Base-by-base conservation (phyloP, 1,139 yeast species). In the Kazachstania sp. region DNA sequence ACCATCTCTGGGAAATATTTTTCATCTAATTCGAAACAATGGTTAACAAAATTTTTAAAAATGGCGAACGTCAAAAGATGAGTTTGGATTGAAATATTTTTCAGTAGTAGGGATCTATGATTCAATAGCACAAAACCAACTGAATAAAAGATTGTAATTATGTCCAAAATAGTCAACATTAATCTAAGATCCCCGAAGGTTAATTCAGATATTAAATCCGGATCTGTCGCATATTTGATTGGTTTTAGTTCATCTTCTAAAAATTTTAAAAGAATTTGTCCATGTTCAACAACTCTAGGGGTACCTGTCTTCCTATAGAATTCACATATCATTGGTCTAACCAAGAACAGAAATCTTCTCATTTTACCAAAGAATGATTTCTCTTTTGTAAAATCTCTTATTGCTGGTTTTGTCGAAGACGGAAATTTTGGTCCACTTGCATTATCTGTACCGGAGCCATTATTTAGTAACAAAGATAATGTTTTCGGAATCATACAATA, bases 231-330 rank as follows among this genome's bases (percentile, higher is more conserved):
- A 40, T 50, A 45, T 5, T 46, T 45, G 6, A 59, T 43, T 6
- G 61, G 57, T 29, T 47, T 47, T 36, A 58, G 55, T 39, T 58
- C 57, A 3, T 36, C 36, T 34, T 59, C 61, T 4, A 58, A 48
- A 41, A 58, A 59, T 4, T 34, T 37, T 19, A 53, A 36, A 13
- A 60, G 18, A 5, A 26, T 34, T 20, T 51, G 45, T 19, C 48
- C 45, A 39, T 50, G 46, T 6, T 29, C 42, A 19, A 45, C 19
- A 13, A 59, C 16, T 28, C 56, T 48, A 2, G 63, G 61, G 2
- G 30, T 36, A 3, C 37, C 38, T 8, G 43, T 41, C 28, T 45
- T 47, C 30, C 49, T 48, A 29, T 49, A 48, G 26, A 58, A 23
- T 4, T 43, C 43, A 3, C 23, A 34, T 12, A 57, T 29, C 49